Conservation (phyloP, 768 basidiomycete genomes). For the Lactarius tabidus region DNA sequence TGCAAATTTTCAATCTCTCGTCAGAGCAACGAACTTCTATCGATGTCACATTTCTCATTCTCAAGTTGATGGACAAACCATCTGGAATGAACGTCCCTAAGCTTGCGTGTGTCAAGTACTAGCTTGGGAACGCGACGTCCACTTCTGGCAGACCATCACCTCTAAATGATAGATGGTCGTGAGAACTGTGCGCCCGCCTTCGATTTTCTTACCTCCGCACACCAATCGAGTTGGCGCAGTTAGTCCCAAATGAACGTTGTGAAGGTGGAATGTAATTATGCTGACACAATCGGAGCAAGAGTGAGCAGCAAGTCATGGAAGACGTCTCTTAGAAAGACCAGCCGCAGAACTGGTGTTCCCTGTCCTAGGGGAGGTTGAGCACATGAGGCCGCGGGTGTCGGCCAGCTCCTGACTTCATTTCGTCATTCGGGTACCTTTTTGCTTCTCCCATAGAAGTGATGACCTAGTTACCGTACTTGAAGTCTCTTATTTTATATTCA, state of each 20-base stretch:
- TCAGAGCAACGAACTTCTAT: neutral
- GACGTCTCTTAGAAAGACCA: neutral
- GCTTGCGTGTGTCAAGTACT: neutral
- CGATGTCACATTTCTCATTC: neutral
- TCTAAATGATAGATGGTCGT: slow-evolving; percentile 19
- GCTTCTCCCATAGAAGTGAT: neutral
- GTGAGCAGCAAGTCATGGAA: neutral
- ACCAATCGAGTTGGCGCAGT: neutral
- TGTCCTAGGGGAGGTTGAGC: neutral
- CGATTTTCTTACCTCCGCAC: neutral
- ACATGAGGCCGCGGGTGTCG: neutral
- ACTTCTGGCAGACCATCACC: neutral
- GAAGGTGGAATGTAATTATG: neutral
- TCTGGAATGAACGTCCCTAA: neutral
- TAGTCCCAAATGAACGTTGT: neutral
- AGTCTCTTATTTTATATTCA: neutral
- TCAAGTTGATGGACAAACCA: neutral
- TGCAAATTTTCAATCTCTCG: neutral
- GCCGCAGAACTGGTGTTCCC: neutral
- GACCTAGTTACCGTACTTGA: neutral
- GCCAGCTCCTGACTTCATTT: neutral
- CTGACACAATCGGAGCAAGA: neutral
- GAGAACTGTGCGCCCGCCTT: slow-evolving; percentile 1
- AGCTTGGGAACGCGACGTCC: slow-evolving; percentile 2
- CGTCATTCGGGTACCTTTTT: neutral